A percentile compares a stretch with the other conserved stretches of the same genome.
These are phyloP conservation scores for Cadophora sp. DNA, from an alignment of 2,329 filamentous ascomycete genomes.

Conservation along the genomic window DNA sequence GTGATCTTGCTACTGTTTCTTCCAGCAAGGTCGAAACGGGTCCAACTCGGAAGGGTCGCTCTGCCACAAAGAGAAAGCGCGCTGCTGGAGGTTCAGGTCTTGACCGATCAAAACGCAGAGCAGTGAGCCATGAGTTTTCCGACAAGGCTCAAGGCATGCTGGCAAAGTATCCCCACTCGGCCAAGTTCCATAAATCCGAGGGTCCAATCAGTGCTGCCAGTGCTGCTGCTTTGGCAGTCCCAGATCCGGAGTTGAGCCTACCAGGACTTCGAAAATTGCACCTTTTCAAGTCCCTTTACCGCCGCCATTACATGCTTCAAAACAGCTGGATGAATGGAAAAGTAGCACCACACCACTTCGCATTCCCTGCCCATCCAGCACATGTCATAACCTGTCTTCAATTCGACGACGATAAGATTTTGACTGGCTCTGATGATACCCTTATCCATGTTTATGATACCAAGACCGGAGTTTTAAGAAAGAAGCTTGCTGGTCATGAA, in stretches of 20 bases:
- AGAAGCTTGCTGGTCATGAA: constrained; percentile 89
- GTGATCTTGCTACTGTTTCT: constrained; percentile 49
- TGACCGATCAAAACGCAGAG: constrained; percentile 44
- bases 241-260: constrained; percentile 81
- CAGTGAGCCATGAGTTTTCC: constrained; percentile 39
- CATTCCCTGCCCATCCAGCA: constrained; percentile 93
- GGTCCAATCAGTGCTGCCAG: constrained; percentile 87
- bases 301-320: constrained; percentile 88
- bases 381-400: constrained; percentile 98
- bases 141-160: constrained; percentile 38
- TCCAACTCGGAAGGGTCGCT: constrained; percentile 36
- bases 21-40: constrained; percentile 33
- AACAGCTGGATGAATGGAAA: constrained; percentile 90
- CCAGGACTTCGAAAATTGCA: constrained; percentile 82
- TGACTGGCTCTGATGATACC: constrained; percentile 96
- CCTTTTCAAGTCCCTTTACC: constrained; percentile 95
- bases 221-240: constrained; percentile 81
- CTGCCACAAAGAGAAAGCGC: constrained; percentile 45
- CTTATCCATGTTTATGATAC: constrained; percentile 99
- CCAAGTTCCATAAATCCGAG: constrained; percentile 60
- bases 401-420: constrained; percentile 97
- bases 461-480: constrained; percentile 85
- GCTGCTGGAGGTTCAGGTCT: constrained; percentile 30
- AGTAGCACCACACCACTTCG: constrained; percentile 86
- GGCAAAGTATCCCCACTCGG: constrained; percentile 33